Percentiles rank a stretch among this genome's conserved stretches.
These are phyloP conservation scores for Pyrus pyrifolia DNA, from an alignment of 306 rosid species.

Conservation along the genomic window DNA sequence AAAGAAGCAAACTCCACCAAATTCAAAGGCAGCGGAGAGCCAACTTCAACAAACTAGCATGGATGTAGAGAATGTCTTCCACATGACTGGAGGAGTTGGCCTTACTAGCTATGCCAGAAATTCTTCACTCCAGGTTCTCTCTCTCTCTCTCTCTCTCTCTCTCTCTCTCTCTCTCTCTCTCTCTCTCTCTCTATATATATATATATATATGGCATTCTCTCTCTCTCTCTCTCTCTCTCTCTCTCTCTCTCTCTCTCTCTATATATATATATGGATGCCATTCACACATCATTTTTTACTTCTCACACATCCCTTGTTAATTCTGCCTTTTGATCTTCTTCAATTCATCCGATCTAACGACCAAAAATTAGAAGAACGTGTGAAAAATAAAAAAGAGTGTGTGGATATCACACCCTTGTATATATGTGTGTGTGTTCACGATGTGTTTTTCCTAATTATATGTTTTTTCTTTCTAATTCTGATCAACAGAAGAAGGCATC, in stretches of 20 bases:
- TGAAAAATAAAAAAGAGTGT: too few relatives aligned
- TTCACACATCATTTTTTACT: fast-evolving
- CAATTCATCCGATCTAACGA: too few relatives aligned
- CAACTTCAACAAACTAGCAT: conserved; percentile 17
- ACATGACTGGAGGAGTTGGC: conserved; percentile 85
- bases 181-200: neutral
- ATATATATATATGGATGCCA: too few relatives aligned
- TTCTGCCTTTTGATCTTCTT: fast-evolving
- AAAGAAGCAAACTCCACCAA: conserved; percentile 14
- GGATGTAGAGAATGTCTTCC: conserved; percentile 79
- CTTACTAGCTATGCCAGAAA: conserved; percentile 83
- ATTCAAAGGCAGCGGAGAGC: conserved; percentile 4
- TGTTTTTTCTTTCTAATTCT: neutral
- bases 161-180: conserved; percentile 1
- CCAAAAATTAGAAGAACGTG: too few relatives aligned
- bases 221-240: neutral
- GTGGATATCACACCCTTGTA: too few relatives aligned
- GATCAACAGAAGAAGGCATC: conserved; percentile 59
- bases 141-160: conserved; percentile 2
- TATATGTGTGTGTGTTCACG: neutral
- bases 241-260: neutral
- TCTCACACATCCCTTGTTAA: too few relatives aligned
- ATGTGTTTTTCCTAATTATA: neutral
- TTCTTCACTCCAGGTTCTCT: conserved; percentile 66
- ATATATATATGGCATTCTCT: too few relatives aligned